Percentiles rank a stretch among this genome's conserved stretches.
phyloP scores from a whole-genome alignment of 768 basidiomycete genomes.

The Lactarius hengduanensis region DNA sequence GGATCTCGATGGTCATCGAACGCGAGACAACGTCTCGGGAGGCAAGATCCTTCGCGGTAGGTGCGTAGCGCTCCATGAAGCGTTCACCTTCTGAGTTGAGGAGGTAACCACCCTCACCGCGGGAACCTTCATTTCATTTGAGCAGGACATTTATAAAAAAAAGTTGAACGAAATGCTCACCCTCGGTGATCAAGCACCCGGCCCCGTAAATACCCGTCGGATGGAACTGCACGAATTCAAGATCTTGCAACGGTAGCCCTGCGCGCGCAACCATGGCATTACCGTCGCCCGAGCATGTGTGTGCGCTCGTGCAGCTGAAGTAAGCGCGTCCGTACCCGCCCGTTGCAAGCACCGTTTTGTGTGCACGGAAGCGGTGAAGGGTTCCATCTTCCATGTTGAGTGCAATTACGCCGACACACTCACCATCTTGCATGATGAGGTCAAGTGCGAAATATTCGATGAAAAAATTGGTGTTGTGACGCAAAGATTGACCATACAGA shows the following conservation, averaged over 20 bases:
- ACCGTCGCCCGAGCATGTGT: slow-evolving; percentile 98
- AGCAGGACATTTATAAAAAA: slow-evolving; percentile 2
- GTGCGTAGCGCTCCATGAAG: slow-evolving; percentile 99
- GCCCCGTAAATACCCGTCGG: slow-evolving; percentile 99
- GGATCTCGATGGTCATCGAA: slow-evolving; percentile 98
- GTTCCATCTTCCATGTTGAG: slow-evolving; percentile 99
- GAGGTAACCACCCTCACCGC: slow-evolving; percentile 98
- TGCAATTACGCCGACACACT: slow-evolving; percentile 98
- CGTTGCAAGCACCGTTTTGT: slow-evolving; percentile 98
- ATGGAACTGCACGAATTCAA: slow-evolving; percentile 99
- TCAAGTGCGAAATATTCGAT: slow-evolving; percentile 99
- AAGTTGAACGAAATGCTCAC: slow-evolving; percentile 40
- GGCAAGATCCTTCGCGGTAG: slow-evolving; percentile 98
- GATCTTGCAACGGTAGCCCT: slow-evolving; percentile 93
- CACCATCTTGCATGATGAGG: slow-evolving; percentile 97
- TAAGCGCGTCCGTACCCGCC: slow-evolving; percentile 98
- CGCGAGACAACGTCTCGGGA: slow-evolving; percentile 99
- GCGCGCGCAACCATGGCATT: slow-evolving; percentile 98
- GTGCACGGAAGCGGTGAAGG: slow-evolving; percentile 95
- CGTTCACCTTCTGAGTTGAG: slow-evolving; percentile 98
- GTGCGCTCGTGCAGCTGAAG: slow-evolving; percentile 98
- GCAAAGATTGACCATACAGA: slow-evolving; percentile 97
- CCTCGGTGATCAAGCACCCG: slow-evolving; percentile 98
- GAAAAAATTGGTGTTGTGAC: slow-evolving; percentile 99
- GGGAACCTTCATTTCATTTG: slow-evolving; percentile 63